A percentile compares a stretch with the other conserved stretches of the same genome.
These are phyloP conservation scores for Sistotremastrum niveocremeum DNA, from an alignment of 768 basidiomycete species.

Conservation along the genomic window DNA sequence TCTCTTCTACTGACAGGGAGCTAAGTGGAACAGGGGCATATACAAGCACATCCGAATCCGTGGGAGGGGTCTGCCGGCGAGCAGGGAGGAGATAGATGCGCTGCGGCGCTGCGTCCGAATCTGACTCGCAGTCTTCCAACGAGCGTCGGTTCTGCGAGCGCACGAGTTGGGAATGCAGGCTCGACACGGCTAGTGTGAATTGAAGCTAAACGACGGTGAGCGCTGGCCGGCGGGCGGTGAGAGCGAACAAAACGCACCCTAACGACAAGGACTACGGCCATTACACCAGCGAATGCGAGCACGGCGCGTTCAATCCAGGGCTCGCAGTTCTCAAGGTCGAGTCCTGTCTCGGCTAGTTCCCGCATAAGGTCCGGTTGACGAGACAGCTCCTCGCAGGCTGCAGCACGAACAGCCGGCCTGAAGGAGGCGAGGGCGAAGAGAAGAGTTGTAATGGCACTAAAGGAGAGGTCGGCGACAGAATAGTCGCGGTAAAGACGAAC, in stretches of 20 bases:
- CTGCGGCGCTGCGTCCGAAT: slow-evolving; percentile 24
- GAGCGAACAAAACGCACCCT: slow-evolving; percentile 33
- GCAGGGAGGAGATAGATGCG: slow-evolving; percentile 50
- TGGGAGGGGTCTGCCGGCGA: slow-evolving; percentile 8
- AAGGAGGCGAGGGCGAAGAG: slow-evolving; percentile 48
- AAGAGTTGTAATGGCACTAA: slow-evolving; percentile 45
- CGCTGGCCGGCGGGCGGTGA: neutral
- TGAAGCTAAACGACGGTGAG: neutral
- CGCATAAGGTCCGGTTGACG: slow-evolving; percentile 64
- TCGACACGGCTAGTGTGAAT: no score
- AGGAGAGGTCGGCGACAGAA: slow-evolving; percentile 64
- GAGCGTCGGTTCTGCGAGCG: neutral
- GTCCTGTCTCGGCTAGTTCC: slow-evolving; percentile 53
- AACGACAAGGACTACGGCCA: slow-evolving; percentile 49
- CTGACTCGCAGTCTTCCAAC: slow-evolving; percentile 1
- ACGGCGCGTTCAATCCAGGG: slow-evolving; percentile 60
- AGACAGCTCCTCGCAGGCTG: slow-evolving; percentile 62
- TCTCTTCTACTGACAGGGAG: slow-evolving; percentile 39
- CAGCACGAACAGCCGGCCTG: slow-evolving; percentile 37
- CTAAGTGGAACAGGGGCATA: slow-evolving; percentile 58
- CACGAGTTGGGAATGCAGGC: no score
- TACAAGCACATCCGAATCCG: slow-evolving; percentile 24
- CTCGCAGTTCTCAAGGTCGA: slow-evolving; percentile 73
- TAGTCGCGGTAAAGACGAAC: slow-evolving; percentile 76
- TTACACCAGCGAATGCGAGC: slow-evolving; percentile 40